Conservation (phyloP, 1,139 yeast genomes). For the Maudiozyma humilis region DNA sequence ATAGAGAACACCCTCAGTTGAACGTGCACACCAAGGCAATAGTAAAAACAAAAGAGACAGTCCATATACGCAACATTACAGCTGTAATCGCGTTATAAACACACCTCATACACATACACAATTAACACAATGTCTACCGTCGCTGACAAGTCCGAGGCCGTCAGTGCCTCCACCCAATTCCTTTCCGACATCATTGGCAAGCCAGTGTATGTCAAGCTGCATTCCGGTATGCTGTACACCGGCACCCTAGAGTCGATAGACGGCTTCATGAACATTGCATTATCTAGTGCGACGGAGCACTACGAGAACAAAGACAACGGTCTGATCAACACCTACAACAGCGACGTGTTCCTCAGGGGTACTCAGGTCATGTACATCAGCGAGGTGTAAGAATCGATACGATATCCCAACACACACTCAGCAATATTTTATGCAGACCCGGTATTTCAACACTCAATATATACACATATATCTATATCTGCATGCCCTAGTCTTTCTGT, state of each 20-base stretch:
- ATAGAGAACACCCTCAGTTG: no score
- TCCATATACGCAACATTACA: no score
- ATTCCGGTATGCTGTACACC: conserved; percentile 77
- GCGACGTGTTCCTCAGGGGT: conserved; percentile 91
- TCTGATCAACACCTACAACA: conserved; percentile 51
- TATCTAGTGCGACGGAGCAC: conserved; percentile 65
- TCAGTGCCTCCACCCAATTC: conserved; percentile 56
- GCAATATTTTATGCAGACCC: background rate
- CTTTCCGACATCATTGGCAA: conserved; percentile 72
- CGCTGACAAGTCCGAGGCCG: conserved; percentile 7
- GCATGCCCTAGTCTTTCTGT: background rate
- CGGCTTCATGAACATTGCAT: conserved; percentile 92
- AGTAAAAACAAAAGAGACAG: no score
- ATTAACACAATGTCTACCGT: conserved; percentile 3
- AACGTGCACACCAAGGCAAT: no score
- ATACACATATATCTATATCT: background rate
- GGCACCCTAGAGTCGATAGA: conserved; percentile 82
- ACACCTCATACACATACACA: background rate
- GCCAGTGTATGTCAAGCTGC: conserved; percentile 71
- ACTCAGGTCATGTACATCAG: conserved; percentile 65
- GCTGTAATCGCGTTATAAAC: background rate
- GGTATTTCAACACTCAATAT: no score
- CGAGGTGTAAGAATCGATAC: conserved; percentile 17
- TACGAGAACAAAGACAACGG: conserved; percentile 42
- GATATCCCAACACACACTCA: background rate